phyloP scores from a whole-genome alignment of 306 rosid species.

The Castanea mollissima region DNA sequence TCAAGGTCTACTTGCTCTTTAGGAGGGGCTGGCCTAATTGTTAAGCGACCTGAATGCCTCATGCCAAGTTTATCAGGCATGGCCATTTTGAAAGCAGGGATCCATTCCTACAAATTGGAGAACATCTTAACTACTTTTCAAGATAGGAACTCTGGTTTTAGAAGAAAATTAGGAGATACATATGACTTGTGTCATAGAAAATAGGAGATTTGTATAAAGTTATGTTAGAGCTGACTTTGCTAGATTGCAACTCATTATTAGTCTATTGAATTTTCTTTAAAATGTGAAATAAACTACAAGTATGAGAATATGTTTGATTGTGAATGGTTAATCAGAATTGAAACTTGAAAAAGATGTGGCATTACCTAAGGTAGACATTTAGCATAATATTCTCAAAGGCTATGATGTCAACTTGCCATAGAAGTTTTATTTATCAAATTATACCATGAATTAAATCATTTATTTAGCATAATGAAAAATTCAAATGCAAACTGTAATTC shows the following conservation, averaged over 20 bases:
- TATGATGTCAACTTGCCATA: neutral
- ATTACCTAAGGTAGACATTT: neutral
- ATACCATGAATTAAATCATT: neutral
- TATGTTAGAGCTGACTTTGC: neutral
- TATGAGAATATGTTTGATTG: neutral
- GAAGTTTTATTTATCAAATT: neutral
- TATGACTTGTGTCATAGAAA: neutral
- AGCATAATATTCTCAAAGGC: neutral
- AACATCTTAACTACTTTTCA: conserved; percentile 5
- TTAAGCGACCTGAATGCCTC: conserved; percentile 70
- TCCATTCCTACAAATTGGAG: conserved; percentile 74
- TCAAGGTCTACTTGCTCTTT: conserved; percentile 46
- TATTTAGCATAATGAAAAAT: neutral
- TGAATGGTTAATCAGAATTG: neutral
- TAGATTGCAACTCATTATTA: neutral
- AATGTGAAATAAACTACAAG: neutral
- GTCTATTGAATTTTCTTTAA: neutral
- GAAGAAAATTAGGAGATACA: neutral
- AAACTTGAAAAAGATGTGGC: neutral
- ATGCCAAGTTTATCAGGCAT: conserved; percentile 85
- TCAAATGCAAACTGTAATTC: neutral
- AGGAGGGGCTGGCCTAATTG: conserved; percentile 68
- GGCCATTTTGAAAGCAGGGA: conserved; percentile 76
- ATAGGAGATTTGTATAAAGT: neutral
- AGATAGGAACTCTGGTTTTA: conserved; percentile 2